Base-by-base conservation (phyloP, 352 stramenopile species). In the Phytophthora sp. region DNA sequence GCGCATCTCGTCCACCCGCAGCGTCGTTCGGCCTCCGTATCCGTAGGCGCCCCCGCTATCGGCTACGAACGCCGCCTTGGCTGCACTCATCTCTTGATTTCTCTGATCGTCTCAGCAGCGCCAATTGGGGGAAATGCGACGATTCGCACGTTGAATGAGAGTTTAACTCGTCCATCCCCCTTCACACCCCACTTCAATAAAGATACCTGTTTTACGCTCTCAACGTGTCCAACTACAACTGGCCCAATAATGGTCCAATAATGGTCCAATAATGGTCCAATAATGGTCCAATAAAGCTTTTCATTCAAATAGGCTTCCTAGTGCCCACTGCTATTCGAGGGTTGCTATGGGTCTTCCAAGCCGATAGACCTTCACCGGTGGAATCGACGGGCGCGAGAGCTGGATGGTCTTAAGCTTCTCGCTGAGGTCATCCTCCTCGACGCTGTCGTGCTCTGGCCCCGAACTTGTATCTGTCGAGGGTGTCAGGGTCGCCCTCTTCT, bases 341-440 rank as follows among this genome's bases (percentile, higher is more conserved):
- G 30, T 47, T 46, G 39, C 36, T 45, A 18, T 23, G 36, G 59
- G 51, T 46, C 53, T 46, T 57, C 66, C 61, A 11, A 76, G 64
- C 20, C 74, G 72, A 55, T 72, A 84, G 38, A 63, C 57, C 71
- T 86, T 89, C n/a, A 77, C 39, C 21, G 76, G 77, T 44, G 72
- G 78, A 36, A 91, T 69, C 46, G 73, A 80, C n/a, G 80, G 82
- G 5, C 76, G 76, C 50, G 72, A 80, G 54, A 91, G 75, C 67
- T 87, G 79, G 56, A 89, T 91, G 23, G 79, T 89, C 53, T 70
- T 71, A 21, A 91, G 80, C 66, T 89, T 88, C 53, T 88, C 75
- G 23, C 64, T 79, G 30, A 91, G 67, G 21, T 88, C 80, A 26
- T 91, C 80, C 39, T 89, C 80, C 12, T 69, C 63, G 27, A 50